Base-by-base conservation (phyloP, 768 basidiomycete species). In the Mycena indigotica region DNA sequence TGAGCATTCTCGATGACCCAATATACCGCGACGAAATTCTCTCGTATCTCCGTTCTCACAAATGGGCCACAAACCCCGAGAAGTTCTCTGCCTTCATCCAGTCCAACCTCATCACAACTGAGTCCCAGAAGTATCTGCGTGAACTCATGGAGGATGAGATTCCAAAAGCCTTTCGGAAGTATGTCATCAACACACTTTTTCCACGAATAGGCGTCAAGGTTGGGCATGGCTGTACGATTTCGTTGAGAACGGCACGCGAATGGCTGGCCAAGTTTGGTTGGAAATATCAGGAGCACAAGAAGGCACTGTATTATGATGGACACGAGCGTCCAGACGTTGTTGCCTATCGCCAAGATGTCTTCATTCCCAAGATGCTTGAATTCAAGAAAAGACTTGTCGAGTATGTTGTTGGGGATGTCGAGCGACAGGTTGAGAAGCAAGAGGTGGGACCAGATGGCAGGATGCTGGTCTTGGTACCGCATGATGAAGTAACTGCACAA, bases 21-120 rank as follows among this genome's bases (percentile, higher is more conserved):
- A 53, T 15, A 3, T 66, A 72, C 21, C 25, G 45, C 13, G 70
- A 66, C 19, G 73, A 72, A 50, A 55, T 73, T 12, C 55, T 67
- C 0, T 55, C 71, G 26, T 75, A 62, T 58, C 17, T 74, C 21
- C 61, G 67, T 3, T 69, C 69, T 24, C 66, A 76, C 46, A 75
- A 75, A 62, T 75, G 75, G 75, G 57, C 70, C 28, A 71, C 73
- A 58, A 51, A 73, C 58, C 74, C 74, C 2, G 57, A 38, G 26
- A 77, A 73, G 57, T 53, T 76, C 23, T 63, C 44, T 0, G 60
- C 66, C 21, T 73, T 70, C 63, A 67, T 19, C 1, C 35, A 69
- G 24, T 53, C 58, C 3, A 63, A 67, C 51, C 32, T 72, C 38
- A 41, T 73, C 6, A 71, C 71, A 1, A 63, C 51, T 4, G 69